Base-by-base conservation (phyloP, 2,329 filamentous ascomycete genomes). In the Aspergillus fructus region DNA sequence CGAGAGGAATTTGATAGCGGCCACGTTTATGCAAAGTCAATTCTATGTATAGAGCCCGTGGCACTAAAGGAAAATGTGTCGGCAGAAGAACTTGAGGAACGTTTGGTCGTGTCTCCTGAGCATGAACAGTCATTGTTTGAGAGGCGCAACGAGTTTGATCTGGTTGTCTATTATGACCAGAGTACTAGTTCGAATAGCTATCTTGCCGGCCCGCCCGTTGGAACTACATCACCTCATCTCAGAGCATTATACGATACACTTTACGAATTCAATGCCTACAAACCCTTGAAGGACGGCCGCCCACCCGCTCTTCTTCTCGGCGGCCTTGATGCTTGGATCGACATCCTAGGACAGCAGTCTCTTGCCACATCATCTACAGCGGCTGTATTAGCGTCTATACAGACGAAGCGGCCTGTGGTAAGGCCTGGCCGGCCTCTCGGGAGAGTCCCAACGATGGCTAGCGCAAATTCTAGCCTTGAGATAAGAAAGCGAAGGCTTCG, bases 151-250 rank as follows among this genome's bases (percentile, higher is more conserved):
- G 82, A 89, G 55, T 96, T 89, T 66, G 92, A 97, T 64, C 76
- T 97, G 42, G 84, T 99, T 11, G 90, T 99, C 0, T 94, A 96
- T 67, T 96, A 97, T 71, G 92, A 99, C 71, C 84, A 93, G 63
- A 75, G 71, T 13, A 87, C 84, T 60, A 82, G 71, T 80, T 90
- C 68, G 57, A 83, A 74, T 63, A 78, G 62, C 66, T 96, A 82
- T 66, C 75, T 83, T 56, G 64, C 74, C 73, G 69, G 82, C 74
- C 72, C 77, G 67, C 68, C 75, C 23, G 74, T 71, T 49, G 75
- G 71, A 39, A 78, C 76, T 17, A 79, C 75, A 50, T 75, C 78
- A 23, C 78, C 80, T 21, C 84, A 86, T n/a, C 74, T 97, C 19
- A 81, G 87, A 62, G 87, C 87, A 15, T 79, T 99, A 12, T 86